A percentile compares a stretch with the other conserved stretches of the same genome.
These are phyloP conservation scores for Dendrothele bispora DNA, from an alignment of 768 basidiomycete genomes.

Conservation along the genomic window DNA sequence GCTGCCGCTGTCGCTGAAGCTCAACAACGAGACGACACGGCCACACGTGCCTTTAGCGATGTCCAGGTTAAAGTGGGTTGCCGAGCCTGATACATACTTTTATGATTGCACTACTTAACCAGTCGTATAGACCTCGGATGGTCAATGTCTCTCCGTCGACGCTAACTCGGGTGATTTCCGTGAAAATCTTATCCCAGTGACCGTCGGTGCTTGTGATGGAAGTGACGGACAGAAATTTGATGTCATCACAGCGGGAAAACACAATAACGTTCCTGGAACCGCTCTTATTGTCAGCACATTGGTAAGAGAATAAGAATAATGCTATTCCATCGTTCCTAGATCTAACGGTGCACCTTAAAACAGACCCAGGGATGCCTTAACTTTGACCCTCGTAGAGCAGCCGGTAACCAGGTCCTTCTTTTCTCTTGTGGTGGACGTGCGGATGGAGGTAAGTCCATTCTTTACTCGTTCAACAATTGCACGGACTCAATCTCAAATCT, in stretches of 20 bases:
- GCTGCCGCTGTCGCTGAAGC: slow-evolving; percentile 18
- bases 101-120: too few relatives aligned
- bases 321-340: too few relatives aligned
- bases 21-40: slow-evolving; percentile 19
- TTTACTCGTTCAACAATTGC: too few relatives aligned
- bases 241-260: slow-evolving; percentile 18
- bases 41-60: slow-evolving; percentile 20
- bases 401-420: slow-evolving; percentile 21
- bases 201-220: slow-evolving; percentile 14
- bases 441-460: slow-evolving; percentile 20
- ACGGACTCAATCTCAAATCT: too few relatives aligned
- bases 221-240: slow-evolving; percentile 21
- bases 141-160: slow-evolving; percentile 17
- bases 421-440: slow-evolving; percentile 25
- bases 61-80: neutral
- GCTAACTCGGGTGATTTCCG: slow-evolving; percentile 19
- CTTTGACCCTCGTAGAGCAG: slow-evolving; percentile 19
- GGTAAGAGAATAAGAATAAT: too few relatives aligned
- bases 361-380: slow-evolving; percentile 24
- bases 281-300: slow-evolving; percentile 19
- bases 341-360: too few relatives aligned
- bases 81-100: neutral
- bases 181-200: slow-evolving; percentile 19
- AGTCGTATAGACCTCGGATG: slow-evolving; percentile 17
- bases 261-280: slow-evolving; percentile 16